Percentiles rank a stretch among this genome's conserved stretches.
Evolutionary conservation across 1,284 basidiomycete species (phyloP).

Genomic region (Marasmius tenuissimus): DNA sequence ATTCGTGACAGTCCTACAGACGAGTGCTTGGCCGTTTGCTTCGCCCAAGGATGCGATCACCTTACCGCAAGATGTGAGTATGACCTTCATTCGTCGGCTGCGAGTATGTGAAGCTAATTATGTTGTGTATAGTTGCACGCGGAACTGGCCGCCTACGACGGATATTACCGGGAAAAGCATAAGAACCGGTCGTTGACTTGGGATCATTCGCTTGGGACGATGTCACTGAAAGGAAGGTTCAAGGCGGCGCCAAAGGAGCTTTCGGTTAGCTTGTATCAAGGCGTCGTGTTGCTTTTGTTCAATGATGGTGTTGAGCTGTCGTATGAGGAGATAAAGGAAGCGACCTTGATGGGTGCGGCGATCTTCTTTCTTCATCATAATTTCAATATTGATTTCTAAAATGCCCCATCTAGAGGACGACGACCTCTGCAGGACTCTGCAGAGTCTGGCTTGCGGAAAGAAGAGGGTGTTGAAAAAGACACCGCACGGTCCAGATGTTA

Average conservation of each 20-base stretch:
- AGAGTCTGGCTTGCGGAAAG: constrained; percentile 89
- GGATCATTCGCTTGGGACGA: constrained; percentile 83
- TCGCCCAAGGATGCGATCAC: constrained; percentile 48
- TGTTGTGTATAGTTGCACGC: constrained; percentile 58
- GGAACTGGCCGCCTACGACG: constrained; percentile 58
- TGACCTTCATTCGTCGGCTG: neutral
- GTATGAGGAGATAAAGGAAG: constrained; percentile 69
- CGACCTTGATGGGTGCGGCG: constrained; percentile 74
- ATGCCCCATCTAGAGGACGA: constrained; percentile 51
- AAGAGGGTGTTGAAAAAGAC: constrained; percentile 87
- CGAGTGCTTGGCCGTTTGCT: constrained; percentile 76
- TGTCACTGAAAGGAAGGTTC: constrained; percentile 73
- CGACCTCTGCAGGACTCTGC: constrained; percentile 83
- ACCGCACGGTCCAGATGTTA: constrained; percentile 80
- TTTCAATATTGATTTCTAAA: too few relatives aligned
- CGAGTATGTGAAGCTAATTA: neutral
- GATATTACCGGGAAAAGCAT: constrained; percentile 76
- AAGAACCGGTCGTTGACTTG: constrained; percentile 73
- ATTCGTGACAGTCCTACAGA: constrained; percentile 71
- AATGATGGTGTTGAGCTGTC: constrained; percentile 64
- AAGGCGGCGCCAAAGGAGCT: constrained; percentile 80
- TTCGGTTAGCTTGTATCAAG: constrained; percentile 89
- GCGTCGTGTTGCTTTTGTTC: constrained; percentile 88
- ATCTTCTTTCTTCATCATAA: neutral
- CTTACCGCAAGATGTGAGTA: constrained; percentile 52